A percentile compares a stretch with the other conserved stretches of the same genome.
Conservation (phyloP, 2,329 filamentous ascomycete genomes). For the Aspergillus melleus region DNA sequence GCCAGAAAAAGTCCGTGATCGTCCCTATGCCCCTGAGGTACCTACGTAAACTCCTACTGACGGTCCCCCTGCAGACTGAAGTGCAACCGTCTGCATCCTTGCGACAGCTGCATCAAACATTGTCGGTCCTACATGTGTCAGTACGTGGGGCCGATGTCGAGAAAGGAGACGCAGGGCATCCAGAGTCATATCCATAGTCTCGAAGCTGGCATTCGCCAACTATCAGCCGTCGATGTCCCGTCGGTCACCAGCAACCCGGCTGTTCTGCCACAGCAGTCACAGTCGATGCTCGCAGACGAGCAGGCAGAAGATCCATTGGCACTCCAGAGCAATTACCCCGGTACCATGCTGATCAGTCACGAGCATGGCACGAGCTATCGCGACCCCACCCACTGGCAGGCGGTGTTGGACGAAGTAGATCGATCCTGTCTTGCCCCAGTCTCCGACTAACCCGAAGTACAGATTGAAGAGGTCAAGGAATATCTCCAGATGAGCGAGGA, state of each 20-base stretch:
- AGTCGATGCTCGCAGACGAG: too few relatives aligned
- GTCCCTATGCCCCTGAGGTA: not conserved
- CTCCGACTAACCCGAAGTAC: not conserved
- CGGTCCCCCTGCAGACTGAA: conserved; percentile 17
- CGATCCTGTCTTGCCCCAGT: not conserved
- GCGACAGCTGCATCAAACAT: conserved; percentile 23
- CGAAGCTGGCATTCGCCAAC: conserved; percentile 12
- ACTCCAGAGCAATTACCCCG: conserved; percentile 5
- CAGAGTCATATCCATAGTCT: conserved; percentile 16
- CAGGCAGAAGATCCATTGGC: not conserved
- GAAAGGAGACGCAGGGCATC: conserved; percentile 15
- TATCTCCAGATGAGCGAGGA: conserved; percentile 14
- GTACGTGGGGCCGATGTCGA: conserved; percentile 13
- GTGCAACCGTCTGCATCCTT: conserved; percentile 26
- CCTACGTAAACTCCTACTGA: not conserved
- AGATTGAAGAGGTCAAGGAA: conserved; percentile 25
- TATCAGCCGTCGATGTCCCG: conserved; percentile 3
- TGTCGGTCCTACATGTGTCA: conserved; percentile 15
- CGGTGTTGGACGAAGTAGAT: conserved; percentile 23
- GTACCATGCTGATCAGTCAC: conserved; percentile 15
- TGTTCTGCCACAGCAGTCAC: not conserved
- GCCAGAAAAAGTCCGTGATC: conserved; percentile 19
- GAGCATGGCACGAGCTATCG: conserved; percentile 21
- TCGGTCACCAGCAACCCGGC: not conserved
- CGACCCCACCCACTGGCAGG: conserved; percentile 23